Base-by-base conservation (phyloP, 2,329 filamentous ascomycete genomes). In the Exophiala mesophila region DNA sequence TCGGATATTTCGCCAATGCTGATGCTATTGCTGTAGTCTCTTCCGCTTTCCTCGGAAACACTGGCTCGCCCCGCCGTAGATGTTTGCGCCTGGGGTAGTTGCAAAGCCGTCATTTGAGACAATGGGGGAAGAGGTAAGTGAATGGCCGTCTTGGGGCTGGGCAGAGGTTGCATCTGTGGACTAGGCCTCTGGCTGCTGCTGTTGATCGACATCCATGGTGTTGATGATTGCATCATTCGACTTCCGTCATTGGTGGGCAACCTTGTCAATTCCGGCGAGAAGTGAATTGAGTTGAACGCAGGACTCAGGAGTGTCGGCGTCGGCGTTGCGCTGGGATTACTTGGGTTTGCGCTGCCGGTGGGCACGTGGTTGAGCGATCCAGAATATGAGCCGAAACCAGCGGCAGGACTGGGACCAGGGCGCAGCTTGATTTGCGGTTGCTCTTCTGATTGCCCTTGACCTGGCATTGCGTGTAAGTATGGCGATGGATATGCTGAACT, bases 1-100 rank as follows among this genome's bases (percentile, higher is more conserved):
- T 71, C 68, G 5, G 70, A 66, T 5, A 66, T 59, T 3, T 69
- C 65, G 5, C 37, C 42, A 1, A 45, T 44, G 31, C 36, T 42
- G 21, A 45, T 44, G 31, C 36, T 42, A 21, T 39, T 47, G 34
- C 38, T 52, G 8, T 49, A 23, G 5, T 46, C 39, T 29, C 45
- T 65, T 59, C n/a, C n/a, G n/a, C n/a, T n/a, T n/a, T n/a, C n/a
- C n/a, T n/a, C n/a, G n/a, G n/a, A n/a, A n/a, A n/a, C n/a, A n/a
- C n/a, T n/a, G 23, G 7, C 23, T 26, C 6, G 23, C 23, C 7
- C 12, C 12, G 23, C 23, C 23, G 23, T 26, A 12, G 23, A 26
- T 26, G 23, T 12, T 26, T 26, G 12, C 7, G 23, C 23, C 12
- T 26, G 23, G 6, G 23, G 23, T 55, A 56, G 18, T 24, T 40